These are phyloP conservation scores for Torulaspora maleeae DNA, from an alignment of 805 yeast genomes.

Conservation along the genomic window DNA sequence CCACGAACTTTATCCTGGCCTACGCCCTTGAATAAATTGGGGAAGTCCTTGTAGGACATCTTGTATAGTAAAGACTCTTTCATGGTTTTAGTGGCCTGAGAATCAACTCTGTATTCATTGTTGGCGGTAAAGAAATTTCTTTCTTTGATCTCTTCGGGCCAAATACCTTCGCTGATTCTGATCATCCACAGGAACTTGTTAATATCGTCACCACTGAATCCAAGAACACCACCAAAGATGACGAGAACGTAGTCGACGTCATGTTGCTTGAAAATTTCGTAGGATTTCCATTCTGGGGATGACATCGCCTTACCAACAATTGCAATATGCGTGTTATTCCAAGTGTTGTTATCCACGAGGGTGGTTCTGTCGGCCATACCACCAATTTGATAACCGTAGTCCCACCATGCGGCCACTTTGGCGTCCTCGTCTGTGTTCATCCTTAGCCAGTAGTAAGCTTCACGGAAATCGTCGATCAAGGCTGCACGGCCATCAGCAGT, in stretches of 20 bases:
- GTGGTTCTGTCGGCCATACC: slow-evolving; percentile 99
- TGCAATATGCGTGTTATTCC: slow-evolving; percentile 99
- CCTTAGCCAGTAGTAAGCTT: slow-evolving; percentile 97
- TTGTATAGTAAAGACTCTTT: slow-evolving; percentile 88
- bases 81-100: slow-evolving; percentile 78
- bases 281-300: slow-evolving; percentile 79
- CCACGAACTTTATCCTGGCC: slow-evolving; percentile 84
- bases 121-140: slow-evolving; percentile 72
- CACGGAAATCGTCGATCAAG: slow-evolving; percentile 94
- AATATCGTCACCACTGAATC: slow-evolving; percentile 93
- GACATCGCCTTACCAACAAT: slow-evolving; percentile 98
- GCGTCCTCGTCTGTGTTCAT: slow-evolving; percentile 97
- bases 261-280: slow-evolving; percentile 79
- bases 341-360: slow-evolving; percentile 95
- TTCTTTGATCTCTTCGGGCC: slow-evolving; percentile 98
- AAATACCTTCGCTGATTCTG: slow-evolving; percentile 95
- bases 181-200: slow-evolving; percentile 99
- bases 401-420: slow-evolving; percentile 99
- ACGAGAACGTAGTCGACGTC: slow-evolving; percentile 94
- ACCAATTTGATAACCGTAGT: slow-evolving; percentile 98
- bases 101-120: slow-evolving; percentile 88
- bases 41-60: slow-evolving; percentile 84
- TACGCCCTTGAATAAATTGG: slow-evolving; percentile 56
- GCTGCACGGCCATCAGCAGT: slow-evolving; percentile 79
- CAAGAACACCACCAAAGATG: slow-evolving; percentile 90